Evolutionary conservation across 345 rosid species (phyloP).

Genomic region (Eucalyptus viminalis): DNA sequence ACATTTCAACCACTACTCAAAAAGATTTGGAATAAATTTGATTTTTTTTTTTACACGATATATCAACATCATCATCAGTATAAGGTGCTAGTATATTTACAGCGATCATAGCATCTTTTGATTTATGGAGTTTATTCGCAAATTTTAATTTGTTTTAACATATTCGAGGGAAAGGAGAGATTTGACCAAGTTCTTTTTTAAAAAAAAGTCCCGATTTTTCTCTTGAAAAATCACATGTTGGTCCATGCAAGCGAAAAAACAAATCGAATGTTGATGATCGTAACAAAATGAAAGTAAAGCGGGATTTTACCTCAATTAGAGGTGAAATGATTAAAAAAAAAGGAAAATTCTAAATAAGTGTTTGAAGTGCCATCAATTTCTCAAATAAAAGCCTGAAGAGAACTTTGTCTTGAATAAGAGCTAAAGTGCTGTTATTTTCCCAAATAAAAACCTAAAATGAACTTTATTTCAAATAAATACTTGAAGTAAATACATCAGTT

Average conservation of each 20-base stretch:
- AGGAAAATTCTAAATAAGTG: not conserved
- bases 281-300: not conserved
- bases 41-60: not conserved
- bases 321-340: not conserved
- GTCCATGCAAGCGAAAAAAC: not conserved
- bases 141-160: not conserved
- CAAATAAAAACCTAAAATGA: too few relatives aligned
- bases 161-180: not conserved
- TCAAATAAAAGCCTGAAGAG: accelerated
- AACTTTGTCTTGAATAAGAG: accelerated
- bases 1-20: not conserved
- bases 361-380: too few relatives aligned
- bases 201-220: not conserved
- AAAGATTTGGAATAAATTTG: not conserved
- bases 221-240: not conserved
- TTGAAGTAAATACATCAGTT: too few relatives aligned
- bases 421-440: accelerated
- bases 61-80: not conserved
- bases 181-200: accelerated
- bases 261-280: not conserved
- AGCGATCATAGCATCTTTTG: not conserved
- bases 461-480: accelerated
- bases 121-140: not conserved
- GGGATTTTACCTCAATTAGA: not conserved
- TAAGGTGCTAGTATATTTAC: not conserved